These are phyloP conservation scores for Pleurotus sapidus DNA, from an alignment of 768 basidiomycete genomes.

Conservation along the genomic window DNA sequence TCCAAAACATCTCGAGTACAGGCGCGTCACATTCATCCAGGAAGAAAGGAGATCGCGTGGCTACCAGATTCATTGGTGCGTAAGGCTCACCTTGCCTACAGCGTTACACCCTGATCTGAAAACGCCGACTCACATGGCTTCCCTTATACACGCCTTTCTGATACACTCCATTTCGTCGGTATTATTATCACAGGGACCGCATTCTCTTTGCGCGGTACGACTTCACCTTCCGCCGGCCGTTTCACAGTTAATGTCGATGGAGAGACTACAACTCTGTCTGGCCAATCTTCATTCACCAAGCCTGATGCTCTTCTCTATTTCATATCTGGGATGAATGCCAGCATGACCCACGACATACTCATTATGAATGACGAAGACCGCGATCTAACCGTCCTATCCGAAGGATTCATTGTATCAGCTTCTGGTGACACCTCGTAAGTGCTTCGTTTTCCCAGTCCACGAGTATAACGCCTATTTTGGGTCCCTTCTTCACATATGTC, in stretches of 20 bases:
- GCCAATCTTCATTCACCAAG: slow-evolving; percentile 49
- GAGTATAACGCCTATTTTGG: too few species aligned
- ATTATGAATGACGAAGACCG: slow-evolving; percentile 56
- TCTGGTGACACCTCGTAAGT: not conserved
- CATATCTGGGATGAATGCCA: slow-evolving; percentile 56
- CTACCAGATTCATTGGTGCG: slow-evolving; percentile 45
- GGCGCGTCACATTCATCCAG: slow-evolving; percentile 23
- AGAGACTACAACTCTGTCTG: slow-evolving; percentile 43
- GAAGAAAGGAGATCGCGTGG: slow-evolving; percentile 43
- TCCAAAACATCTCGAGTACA: slow-evolving; percentile 18
- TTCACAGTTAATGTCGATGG: slow-evolving; percentile 51
- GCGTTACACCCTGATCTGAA: not conserved
- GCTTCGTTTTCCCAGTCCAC: not conserved
- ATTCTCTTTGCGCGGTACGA: slow-evolving; percentile 56
- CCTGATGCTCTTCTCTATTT: slow-evolving; percentile 59
- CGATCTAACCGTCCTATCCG: slow-evolving; percentile 45
- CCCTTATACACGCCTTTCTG: not conserved
- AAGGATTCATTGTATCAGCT: slow-evolving; percentile 43
- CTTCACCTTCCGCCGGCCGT: slow-evolving; percentile 52
- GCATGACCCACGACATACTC: slow-evolving; percentile 42
- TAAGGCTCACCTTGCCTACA: slow-evolving; percentile 11
- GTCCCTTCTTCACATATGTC: not conserved
- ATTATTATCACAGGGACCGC: slow-evolving; percentile 47
- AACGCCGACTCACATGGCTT: not conserved
- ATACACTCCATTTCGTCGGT: not conserved